phyloP scores from a whole-genome alignment of 768 basidiomycete genomes.

The Boletus rex-veris region DNA sequence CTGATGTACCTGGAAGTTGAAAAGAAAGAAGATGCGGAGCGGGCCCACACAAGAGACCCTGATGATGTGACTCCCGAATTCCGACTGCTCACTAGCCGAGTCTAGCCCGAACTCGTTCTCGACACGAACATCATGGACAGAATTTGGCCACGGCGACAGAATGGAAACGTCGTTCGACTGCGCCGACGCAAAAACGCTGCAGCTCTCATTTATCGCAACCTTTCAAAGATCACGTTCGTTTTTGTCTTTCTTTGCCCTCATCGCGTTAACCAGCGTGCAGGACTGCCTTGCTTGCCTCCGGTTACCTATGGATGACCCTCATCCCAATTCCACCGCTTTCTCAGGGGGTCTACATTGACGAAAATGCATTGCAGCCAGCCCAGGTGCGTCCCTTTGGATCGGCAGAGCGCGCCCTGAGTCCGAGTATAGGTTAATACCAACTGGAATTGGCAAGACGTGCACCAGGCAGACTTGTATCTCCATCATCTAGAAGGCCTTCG shows the following conservation, averaged over 20 bases:
- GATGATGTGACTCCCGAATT: conserved; percentile 17
- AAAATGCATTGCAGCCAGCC: conserved; percentile 91
- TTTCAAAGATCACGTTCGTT: conserved; percentile 32
- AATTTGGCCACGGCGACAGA: conserved; percentile 16
- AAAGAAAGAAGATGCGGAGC: conserved; percentile 10
- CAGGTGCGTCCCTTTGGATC: conserved; percentile 51
- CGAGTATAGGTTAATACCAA: conserved; percentile 75
- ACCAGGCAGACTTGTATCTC: conserved; percentile 79
- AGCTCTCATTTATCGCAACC: conserved; percentile 31
- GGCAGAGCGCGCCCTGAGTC: background rate
- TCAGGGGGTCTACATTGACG: conserved; percentile 79
- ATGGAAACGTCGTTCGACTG: conserved; percentile 40
- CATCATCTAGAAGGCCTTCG: conserved; percentile 61
- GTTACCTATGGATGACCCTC: conserved; percentile 81
- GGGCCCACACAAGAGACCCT: conserved; percentile 12
- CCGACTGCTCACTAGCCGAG: conserved; percentile 18
- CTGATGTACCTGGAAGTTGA: background rate
- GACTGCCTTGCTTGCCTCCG: conserved; percentile 52
- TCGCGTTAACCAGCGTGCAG: conserved; percentile 33
- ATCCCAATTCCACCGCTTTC: conserved; percentile 68
- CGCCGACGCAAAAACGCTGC: conserved; percentile 42
- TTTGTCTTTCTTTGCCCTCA: background rate
- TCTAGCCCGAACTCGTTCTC: background rate
- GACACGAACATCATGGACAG: conserved; percentile 19
- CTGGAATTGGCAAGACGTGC: conserved; percentile 91